Evolutionary conservation across 371 early-diverging fungal species (phyloP).

Genomic region (Mortierella sp.): DNA sequence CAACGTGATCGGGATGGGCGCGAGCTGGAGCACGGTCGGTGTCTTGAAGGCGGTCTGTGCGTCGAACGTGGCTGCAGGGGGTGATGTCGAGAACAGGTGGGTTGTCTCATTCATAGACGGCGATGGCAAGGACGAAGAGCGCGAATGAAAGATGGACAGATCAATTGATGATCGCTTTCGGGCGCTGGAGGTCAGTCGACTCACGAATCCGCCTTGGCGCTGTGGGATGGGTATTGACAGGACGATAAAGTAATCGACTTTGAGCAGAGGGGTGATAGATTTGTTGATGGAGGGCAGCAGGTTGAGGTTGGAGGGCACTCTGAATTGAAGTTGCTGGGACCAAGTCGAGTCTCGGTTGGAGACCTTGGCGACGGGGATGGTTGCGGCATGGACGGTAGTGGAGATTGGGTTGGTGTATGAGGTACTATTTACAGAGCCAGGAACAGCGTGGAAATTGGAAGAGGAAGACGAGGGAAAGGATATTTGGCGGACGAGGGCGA

Average conservation of each 20-base stretch:
- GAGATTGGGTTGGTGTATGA: constrained; percentile 14
- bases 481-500: constrained; percentile 33
- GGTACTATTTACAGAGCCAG: background rate
- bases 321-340: constrained; percentile 43
- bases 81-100: background rate
- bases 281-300: constrained; percentile 32
- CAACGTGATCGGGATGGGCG: constrained; percentile 37
- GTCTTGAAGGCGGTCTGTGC: background rate
- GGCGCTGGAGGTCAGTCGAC: constrained; percentile 10
- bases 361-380: constrained; percentile 32
- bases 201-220: constrained; percentile 19
- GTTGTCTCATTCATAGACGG: background rate
- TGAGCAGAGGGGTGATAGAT: constrained; percentile 28
- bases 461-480: constrained; percentile 3
- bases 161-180: constrained; percentile 11
- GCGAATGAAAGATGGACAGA: constrained; percentile 8
- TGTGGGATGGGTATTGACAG: constrained; percentile 29
- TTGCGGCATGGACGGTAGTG: constrained; percentile 27
- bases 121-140: background rate
- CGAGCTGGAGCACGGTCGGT: constrained; percentile 10
- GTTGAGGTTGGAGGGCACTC: constrained; percentile 13
- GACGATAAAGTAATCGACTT: constrained; percentile 38
- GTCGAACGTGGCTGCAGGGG: background rate
- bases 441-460: background rate
- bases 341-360: constrained; percentile 33